Conservation (phyloP, 1,284 basidiomycete species). For the Ustilago bromivora region DNA sequence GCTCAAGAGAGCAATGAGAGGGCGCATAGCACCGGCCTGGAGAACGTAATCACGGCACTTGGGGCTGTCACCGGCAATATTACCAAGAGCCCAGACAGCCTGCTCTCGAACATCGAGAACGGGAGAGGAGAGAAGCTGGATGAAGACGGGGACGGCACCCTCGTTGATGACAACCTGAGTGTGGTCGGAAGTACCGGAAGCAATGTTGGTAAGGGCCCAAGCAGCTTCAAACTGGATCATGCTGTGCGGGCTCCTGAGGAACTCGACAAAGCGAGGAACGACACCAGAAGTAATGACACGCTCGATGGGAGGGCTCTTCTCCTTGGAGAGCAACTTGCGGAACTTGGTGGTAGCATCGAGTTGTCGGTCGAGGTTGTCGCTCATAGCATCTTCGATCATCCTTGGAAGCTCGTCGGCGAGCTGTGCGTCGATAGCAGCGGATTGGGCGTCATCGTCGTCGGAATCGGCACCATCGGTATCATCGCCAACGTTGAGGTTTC, state of each 20-base stretch:
- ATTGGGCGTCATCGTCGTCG: slow-evolving; percentile 63
- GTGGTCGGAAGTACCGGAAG: slow-evolving; percentile 97
- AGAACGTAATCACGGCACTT: slow-evolving; percentile 69
- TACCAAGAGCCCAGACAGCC: slow-evolving; percentile 69
- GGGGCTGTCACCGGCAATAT: slow-evolving; percentile 69
- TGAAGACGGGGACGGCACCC: slow-evolving; percentile 96
- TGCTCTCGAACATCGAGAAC: slow-evolving; percentile 69
- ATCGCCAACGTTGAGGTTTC: slow-evolving; percentile 63
- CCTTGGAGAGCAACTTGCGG: slow-evolving; percentile 94
- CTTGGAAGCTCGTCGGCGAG: slow-evolving; percentile 79
- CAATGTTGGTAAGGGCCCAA: slow-evolving; percentile 99
- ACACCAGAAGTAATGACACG: slow-evolving; percentile 97
- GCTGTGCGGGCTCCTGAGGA: slow-evolving; percentile 85
- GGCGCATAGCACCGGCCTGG: slow-evolving; percentile 63
- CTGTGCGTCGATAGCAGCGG: slow-evolving; percentile 71
- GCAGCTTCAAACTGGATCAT: slow-evolving; percentile 99
- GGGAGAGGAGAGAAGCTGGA: slow-evolving; percentile 72
- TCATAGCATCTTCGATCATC: slow-evolving; percentile 94
- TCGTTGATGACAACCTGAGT: slow-evolving; percentile 97
- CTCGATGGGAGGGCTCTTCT: slow-evolving; percentile 99
- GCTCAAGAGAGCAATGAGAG: slow-evolving; percentile 65
- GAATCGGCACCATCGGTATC: slow-evolving; percentile 64
- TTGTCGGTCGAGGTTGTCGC: slow-evolving; percentile 88
- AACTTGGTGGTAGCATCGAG: slow-evolving; percentile 94
- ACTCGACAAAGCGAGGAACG: slow-evolving; percentile 96